These are phyloP conservation scores for Ogataea angusta DNA, from an alignment of 805 yeast genomes.

Conservation along the genomic window DNA sequence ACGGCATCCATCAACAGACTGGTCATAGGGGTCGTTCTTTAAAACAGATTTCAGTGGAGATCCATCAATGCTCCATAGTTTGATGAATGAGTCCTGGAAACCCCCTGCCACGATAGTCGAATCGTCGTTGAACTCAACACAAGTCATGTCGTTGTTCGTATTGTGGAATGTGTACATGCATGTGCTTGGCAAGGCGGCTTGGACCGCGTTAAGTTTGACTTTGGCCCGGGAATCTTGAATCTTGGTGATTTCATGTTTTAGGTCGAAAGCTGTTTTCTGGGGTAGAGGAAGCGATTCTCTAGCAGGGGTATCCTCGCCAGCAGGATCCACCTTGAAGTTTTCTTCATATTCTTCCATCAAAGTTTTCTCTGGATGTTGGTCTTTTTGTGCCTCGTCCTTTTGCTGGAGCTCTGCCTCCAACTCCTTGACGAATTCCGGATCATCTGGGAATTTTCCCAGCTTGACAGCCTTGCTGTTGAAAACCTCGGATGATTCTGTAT, in stretches of 20 bases:
- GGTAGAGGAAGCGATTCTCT: constrained; percentile 83
- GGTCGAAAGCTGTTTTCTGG: constrained; percentile 70
- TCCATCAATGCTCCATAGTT: constrained; percentile 92
- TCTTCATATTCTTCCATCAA: constrained; percentile 66
- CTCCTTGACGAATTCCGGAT: constrained; percentile 80
- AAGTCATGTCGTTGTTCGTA: constrained; percentile 84
- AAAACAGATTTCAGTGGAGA: constrained; percentile 66
- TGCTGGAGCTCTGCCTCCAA: constrained; percentile 78
- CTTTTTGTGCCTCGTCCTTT: constrained; percentile 55
- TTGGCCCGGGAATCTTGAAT: constrained; percentile 81
- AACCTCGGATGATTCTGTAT: constrained; percentile 37
- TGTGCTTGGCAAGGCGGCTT: constrained; percentile 86
- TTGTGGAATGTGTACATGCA: constrained; percentile 99
- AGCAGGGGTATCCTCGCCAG: constrained; percentile 64
- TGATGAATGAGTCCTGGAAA: constrained; percentile 86
- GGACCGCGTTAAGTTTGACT: constrained; percentile 63
- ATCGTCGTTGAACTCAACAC: constrained; percentile 83
- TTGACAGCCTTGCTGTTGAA: constrained; percentile 72
- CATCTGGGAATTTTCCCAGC: constrained; percentile 82
- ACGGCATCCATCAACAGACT: constrained; percentile 34
- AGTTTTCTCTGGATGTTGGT: constrained; percentile 34
- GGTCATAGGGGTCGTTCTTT: constrained; percentile 50
- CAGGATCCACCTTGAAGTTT: constrained; percentile 49
- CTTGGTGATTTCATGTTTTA: constrained; percentile 71
- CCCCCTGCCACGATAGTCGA: constrained; percentile 89